Evolutionary conservation across 805 yeast genomes (phyloP).

Genomic region (Candida insectalens): DNA sequence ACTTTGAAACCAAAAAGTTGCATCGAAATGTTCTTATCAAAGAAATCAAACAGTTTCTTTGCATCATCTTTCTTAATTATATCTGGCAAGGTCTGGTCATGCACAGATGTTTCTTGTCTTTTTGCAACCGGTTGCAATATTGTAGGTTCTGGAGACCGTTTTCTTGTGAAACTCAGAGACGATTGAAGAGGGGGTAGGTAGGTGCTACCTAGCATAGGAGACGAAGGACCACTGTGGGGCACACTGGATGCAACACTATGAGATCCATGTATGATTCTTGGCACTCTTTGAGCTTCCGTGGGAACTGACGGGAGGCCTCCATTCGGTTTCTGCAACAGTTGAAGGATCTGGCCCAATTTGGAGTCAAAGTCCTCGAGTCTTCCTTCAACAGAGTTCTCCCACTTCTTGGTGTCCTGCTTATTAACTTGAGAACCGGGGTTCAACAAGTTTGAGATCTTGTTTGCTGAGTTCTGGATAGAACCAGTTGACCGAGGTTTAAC

Average conservation of each 20-base stretch:
- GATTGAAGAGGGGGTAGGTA: too few species aligned
- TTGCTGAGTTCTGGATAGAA: neutral
- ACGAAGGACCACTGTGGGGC: too few species aligned
- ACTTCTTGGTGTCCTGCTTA: conserved; percentile 6
- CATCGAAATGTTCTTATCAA: conserved; percentile 46
- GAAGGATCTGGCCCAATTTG: conserved; percentile 28
- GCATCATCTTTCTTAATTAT: conserved; percentile 24
- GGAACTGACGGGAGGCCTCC: too few species aligned
- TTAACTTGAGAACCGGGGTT: conserved; percentile 1
- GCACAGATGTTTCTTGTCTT: neutral
- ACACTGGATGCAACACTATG: too few species aligned
- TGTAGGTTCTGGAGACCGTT: conserved; percentile 1
- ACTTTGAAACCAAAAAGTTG: conserved; percentile 60
- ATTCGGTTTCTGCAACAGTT: conserved; percentile 20
- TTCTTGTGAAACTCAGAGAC: neutral
- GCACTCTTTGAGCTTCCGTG: neutral
- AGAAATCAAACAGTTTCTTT: conserved; percentile 37
- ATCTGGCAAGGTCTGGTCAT: conserved; percentile 7
- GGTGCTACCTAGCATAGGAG: too few species aligned
- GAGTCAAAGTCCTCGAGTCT: conserved; percentile 30
- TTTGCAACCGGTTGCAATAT: neutral
- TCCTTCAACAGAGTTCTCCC: conserved; percentile 30
- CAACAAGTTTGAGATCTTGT: conserved; percentile 1
- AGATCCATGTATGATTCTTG: too few species aligned
- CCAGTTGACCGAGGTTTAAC: neutral